These are phyloP conservation scores for Peniophora sp. DNA, from an alignment of 1,284 basidiomycete genomes.

Conservation along the genomic window DNA sequence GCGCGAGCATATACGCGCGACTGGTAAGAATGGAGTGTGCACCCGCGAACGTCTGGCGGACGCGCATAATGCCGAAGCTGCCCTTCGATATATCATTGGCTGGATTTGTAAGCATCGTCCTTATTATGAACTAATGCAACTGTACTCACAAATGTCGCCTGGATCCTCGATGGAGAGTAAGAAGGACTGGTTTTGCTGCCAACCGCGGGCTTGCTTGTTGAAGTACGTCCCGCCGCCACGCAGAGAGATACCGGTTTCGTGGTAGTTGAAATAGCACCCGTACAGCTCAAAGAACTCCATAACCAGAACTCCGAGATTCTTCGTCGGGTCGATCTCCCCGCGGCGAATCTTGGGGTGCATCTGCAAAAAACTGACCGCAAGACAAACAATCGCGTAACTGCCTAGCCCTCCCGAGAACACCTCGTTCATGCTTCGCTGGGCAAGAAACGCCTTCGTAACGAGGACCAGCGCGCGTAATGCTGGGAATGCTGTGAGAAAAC, in stretches of 20 bases:
- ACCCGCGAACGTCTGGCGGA: slow-evolving; percentile 79
- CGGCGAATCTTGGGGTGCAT: slow-evolving; percentile 93
- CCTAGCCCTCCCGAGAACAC: slow-evolving; percentile 94
- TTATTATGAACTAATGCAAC: slow-evolving; percentile 4
- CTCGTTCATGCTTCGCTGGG: slow-evolving; percentile 92
- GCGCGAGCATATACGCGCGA: slow-evolving; percentile 51
- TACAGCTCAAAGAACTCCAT: slow-evolving; percentile 98
- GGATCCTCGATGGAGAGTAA: slow-evolving; percentile 92
- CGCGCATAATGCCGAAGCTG: slow-evolving; percentile 79
- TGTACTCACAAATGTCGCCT: slow-evolving; percentile 72
- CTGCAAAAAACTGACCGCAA: slow-evolving; percentile 91
- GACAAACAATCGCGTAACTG: slow-evolving; percentile 90
- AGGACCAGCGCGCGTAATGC: slow-evolving; percentile 79
- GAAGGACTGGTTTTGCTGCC: slow-evolving; percentile 50
- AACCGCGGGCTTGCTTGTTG: slow-evolving; percentile 72
- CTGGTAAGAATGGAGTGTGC: slow-evolving; percentile 81
- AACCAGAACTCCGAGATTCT: slow-evolving; percentile 87
- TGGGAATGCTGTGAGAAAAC: slow-evolving; percentile 69
- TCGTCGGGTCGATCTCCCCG: slow-evolving; percentile 79
- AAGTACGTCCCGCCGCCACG: slow-evolving; percentile 82
- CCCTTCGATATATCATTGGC: slow-evolving; percentile 92
- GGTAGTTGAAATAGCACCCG: slow-evolving; percentile 88
- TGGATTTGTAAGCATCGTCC: slow-evolving; percentile 21
- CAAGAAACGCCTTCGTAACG: slow-evolving; percentile 86
- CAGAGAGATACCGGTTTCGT: slow-evolving; percentile 86